Evolutionary conservation across 345 rosid genomes (phyloP).

Genomic region (Cardiospermum halicacabum): DNA sequence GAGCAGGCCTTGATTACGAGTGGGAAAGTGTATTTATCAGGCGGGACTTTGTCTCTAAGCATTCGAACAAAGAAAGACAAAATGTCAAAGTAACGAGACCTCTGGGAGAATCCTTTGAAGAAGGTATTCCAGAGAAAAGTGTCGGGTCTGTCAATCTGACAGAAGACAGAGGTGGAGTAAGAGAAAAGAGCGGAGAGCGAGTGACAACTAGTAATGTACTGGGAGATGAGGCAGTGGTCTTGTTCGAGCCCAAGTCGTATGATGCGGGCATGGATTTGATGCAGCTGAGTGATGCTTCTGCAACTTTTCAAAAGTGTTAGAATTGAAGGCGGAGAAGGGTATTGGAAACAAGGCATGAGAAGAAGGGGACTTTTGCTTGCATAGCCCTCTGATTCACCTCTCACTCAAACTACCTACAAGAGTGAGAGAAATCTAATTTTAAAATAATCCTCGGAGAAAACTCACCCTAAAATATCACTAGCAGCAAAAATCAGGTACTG

Average conservation of each 20-base stretch:
- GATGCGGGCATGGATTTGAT: slow-evolving; percentile 64
- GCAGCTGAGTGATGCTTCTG: slow-evolving; percentile 40
- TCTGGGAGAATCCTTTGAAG: slow-evolving; percentile 35
- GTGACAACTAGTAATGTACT: slow-evolving; percentile 31
- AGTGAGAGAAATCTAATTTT: too few species aligned
- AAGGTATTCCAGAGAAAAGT: slow-evolving; percentile 59
- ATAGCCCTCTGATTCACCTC: too few species aligned
- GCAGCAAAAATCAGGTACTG: too few species aligned
- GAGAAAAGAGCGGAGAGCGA: slow-evolving; percentile 31
- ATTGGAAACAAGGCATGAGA: slow-evolving; percentile 28
- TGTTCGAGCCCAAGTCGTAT: slow-evolving; percentile 71
- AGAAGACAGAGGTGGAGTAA: slow-evolving; percentile 46
- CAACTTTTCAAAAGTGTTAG: slow-evolving; percentile 48
- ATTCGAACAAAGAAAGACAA: slow-evolving; percentile 47
- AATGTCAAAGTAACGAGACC: slow-evolving; percentile 24
- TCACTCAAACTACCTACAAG: too few species aligned
- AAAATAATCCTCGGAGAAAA: too few species aligned
- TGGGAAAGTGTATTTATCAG: slow-evolving; percentile 54
- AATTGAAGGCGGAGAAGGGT: slow-evolving; percentile 29
- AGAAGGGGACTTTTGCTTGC: neutral
- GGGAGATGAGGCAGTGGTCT: slow-evolving; percentile 53
- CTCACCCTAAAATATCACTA: too few species aligned
- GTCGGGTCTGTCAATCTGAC: slow-evolving; percentile 38
- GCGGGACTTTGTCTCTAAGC: slow-evolving; percentile 37
- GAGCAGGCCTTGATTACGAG: slow-evolving; percentile 53